phyloP scores from a whole-genome alignment of 495 filamentous ascomycete species.

The Hypoxylon cercidicola region DNA sequence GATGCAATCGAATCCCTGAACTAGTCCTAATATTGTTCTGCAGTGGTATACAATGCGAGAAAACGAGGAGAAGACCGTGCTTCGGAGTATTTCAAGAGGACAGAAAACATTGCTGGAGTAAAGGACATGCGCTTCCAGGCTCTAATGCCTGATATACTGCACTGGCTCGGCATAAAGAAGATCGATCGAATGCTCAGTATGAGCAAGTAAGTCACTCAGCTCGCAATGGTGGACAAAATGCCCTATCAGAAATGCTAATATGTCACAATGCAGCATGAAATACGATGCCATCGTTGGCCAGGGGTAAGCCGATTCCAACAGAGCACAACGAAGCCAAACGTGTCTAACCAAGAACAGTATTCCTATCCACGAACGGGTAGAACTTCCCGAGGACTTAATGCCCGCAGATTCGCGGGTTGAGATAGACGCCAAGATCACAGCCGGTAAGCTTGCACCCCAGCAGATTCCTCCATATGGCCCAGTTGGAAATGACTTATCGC shows the following conservation, averaged over 20 bases:
- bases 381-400: slow-evolving; percentile 94
- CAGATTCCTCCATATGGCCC: slow-evolving; percentile 12
- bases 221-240: slow-evolving; percentile 16
- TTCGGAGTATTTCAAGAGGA: slow-evolving; percentile 97
- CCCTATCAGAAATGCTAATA: slow-evolving; percentile 26
- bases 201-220: slow-evolving; percentile 76
- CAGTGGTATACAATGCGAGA: slow-evolving; percentile 94
- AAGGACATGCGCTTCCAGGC: slow-evolving; percentile 99
- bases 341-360: slow-evolving; percentile 64
- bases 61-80: slow-evolving; percentile 86
- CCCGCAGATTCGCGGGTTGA: slow-evolving; percentile 95
- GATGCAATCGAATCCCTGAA: slow-evolving; percentile 1
- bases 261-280: slow-evolving; percentile 77
- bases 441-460: slow-evolving; percentile 73
- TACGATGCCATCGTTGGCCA: slow-evolving; percentile 97
- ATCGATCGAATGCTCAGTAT: slow-evolving; percentile 99
- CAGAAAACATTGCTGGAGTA: slow-evolving; percentile 96
- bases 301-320: slow-evolving; percentile 63
- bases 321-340: slow-evolving; percentile 23
- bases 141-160: slow-evolving; percentile 98
- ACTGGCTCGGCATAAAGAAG: slow-evolving; percentile 98
- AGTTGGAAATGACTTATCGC: slow-evolving; percentile 38
- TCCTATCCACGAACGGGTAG: slow-evolving; percentile 90
- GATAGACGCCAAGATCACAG: slow-evolving; percentile 98
- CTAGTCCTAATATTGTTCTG: slow-evolving; percentile 45